These are phyloP conservation scores for Lycium ferocissimum DNA, from an alignment of 257 asterid genomes.

Conservation along the genomic window DNA sequence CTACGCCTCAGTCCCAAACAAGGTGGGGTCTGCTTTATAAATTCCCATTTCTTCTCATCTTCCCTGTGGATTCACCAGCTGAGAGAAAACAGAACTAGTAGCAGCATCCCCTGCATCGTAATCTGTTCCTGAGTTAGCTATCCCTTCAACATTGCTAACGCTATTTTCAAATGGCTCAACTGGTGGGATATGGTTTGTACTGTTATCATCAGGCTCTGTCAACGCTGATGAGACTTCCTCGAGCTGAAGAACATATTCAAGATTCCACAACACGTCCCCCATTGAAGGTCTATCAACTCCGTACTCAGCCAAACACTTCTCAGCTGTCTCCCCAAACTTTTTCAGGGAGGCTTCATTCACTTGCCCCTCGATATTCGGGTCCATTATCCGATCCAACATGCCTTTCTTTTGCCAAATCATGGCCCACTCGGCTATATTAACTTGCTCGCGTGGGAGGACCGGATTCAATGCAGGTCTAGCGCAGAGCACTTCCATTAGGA, in stretches of 20 bases:
- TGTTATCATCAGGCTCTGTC: conserved; percentile 53
- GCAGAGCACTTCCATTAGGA: conserved; percentile 60
- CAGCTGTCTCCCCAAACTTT: conserved; percentile 59
- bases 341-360: conserved; percentile 54
- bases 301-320: conserved; percentile 54
- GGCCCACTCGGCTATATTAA: conserved; percentile 59
- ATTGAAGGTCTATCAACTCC: conserved; percentile 63
- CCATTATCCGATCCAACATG: conserved; percentile 53
- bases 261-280: conserved; percentile 62
- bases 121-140: conserved; percentile 45
- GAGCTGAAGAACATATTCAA: conserved; percentile 57
- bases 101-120: conserved; percentile 55
- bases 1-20: no score
- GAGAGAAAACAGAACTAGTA: conserved; percentile 58
- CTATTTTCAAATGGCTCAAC: conserved; percentile 52
- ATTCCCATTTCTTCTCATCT: conserved; percentile 37
- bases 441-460: conserved; percentile 58
- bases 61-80: conserved; percentile 56
- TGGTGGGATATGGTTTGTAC: conserved; percentile 54
- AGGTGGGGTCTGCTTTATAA: no score
- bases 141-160: conserved; percentile 45
- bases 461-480: conserved; percentile 59
- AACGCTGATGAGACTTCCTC: conserved; percentile 55
- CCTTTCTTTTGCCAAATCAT: conserved; percentile 62
- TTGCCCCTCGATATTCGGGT: conserved; percentile 43